Base-by-base conservation (phyloP, 129 eudicot species). In the Arctium minus region DNA sequence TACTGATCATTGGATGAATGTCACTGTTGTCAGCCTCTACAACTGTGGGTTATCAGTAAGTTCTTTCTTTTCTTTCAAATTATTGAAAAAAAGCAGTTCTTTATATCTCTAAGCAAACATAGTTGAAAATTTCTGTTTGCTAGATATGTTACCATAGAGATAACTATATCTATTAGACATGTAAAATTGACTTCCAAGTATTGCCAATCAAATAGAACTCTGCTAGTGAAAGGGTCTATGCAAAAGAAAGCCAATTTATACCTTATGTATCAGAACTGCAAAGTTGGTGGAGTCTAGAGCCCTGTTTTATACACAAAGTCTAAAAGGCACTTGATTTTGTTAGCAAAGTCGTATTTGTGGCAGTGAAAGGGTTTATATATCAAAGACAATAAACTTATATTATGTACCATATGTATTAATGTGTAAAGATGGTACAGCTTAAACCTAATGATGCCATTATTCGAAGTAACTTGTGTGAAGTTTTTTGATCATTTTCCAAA, bases 1-100 rank as follows among this genome's bases (percentile, higher is more conserved):
- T 74, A 76, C 86, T 3, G 93, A 86, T 75, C 98, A 96, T 85
- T 96, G 99, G 99, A 85, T 22, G 84, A 92, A 79, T 86, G 93
- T 96, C 39, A 84, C 92, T 9, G 89, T 87, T 65, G 88, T 96
- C 82, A 93, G 94, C 85, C 92, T 96, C 15, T 89, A 88, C 67
- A 96, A 89, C 69, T 91, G 94, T 79, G 99, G 98, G 8, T 82
- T 91, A 42, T 44, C 86, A 36, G 96, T 91, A 82, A 87, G 97
- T 82, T 33, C 12, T 72, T 85, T 48, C 42, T 53, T 33, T 81
- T 70, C 39, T 44, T 74, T 29, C n/a, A 33, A 22, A n/a, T 48
- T 39, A 18, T 6, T 74, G 27, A 6, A 33, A 73, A 1, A 81
- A 10, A 42, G 1, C 2, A 39, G 22, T 27, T 39, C 37, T 36